These are phyloP conservation scores for Pseudocercospora cruenta DNA, from an alignment of 2,329 filamentous ascomycete genomes.

Conservation along the genomic window DNA sequence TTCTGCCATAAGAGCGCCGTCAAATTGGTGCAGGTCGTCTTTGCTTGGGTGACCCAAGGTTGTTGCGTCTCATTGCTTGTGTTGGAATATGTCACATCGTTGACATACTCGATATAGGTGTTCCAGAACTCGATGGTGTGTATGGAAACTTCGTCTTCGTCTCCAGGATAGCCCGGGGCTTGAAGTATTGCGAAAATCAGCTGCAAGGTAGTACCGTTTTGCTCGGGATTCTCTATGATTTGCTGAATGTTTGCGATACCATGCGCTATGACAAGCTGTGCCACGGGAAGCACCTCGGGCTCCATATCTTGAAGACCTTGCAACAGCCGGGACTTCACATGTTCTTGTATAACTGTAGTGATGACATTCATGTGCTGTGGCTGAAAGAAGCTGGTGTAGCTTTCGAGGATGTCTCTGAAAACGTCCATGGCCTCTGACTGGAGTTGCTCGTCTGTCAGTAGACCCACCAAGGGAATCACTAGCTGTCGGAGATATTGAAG, in stretches of 20 bases:
- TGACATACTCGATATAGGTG: slow-evolving; percentile 68
- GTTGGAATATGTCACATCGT: slow-evolving; percentile 60
- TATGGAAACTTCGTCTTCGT: slow-evolving; percentile 75
- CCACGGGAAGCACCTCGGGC: slow-evolving; percentile 61
- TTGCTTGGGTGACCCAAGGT: slow-evolving; percentile 63
- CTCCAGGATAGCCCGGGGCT: slow-evolving; percentile 67
- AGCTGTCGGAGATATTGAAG: slow-evolving; percentile 63
- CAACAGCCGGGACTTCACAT: slow-evolving; percentile 52
- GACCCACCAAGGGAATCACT: slow-evolving; percentile 62
- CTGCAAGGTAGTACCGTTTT: slow-evolving; percentile 55
- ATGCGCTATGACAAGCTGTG: slow-evolving; percentile 68
- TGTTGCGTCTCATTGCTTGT: slow-evolving; percentile 43
- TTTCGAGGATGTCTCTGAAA: slow-evolving; percentile 66
- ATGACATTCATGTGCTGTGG: slow-evolving; percentile 62
- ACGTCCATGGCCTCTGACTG: slow-evolving; percentile 66
- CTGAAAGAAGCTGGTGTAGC: slow-evolving; percentile 66
- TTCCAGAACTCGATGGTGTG: slow-evolving; percentile 81
- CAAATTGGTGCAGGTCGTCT: slow-evolving; percentile 62
- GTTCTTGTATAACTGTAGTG: slow-evolving; percentile 62
- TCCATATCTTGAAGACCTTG: slow-evolving; percentile 61
- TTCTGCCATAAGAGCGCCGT: slow-evolving; percentile 36
- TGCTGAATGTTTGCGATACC: slow-evolving; percentile 67
- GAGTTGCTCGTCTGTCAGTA: slow-evolving; percentile 60
- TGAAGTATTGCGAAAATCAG: slow-evolving; percentile 68
- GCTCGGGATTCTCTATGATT: slow-evolving; percentile 58